Evolutionary conservation across 768 basidiomycete genomes (phyloP), one percentile per base, ranked within the genome.

Genomic region (Exidia glandulosa): DNA sequence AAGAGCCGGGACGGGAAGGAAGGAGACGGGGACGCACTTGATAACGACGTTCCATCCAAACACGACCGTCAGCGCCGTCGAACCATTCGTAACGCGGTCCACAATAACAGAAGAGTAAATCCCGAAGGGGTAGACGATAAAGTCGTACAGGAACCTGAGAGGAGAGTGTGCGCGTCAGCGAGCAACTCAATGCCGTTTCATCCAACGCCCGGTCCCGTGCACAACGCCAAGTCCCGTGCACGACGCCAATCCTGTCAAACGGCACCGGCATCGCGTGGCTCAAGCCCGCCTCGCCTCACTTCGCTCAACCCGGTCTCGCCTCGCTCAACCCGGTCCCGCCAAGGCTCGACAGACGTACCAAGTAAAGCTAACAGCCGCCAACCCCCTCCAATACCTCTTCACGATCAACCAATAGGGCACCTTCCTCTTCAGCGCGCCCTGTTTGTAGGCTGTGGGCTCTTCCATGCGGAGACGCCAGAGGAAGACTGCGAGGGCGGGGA

Each of bases 1-100:
- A n/a, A n/a, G n/a, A n/a, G n/a, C n/a, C n/a, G n/a, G n/a, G n/a
- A n/a, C n/a, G n/a, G n/a, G n/a, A n/a, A n/a, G n/a, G n/a, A 31
- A 61, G 57, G 33, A 37, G 23, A 9, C 16, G 2, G 37, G 47
- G 23, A 33, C 81, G 48, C 69, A 89, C 89, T 89, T 88, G 75
- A 92, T 87, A 31, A 94, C 83, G 47, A 88, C 85, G 63, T 79
- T 82, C 93, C 91, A 94, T 19, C 91, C 91, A 62, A 94, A 84
- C 13, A 87, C 77, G 48, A 86, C 77, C 5, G 74, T 68, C 25
- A 93, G 74, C 7, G 82, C 76, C 10, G 69, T 66, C 32, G 71
- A 69, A 30, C 73, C 70, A 36, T 85, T 83, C 16, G 84, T 85
- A 59, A 92, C 77, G 59, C 84, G 88, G 69, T 85, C 72, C 5